Percentiles rank a stretch among this genome's conserved stretches.
These are phyloP conservation scores for Pythium aquatile DNA, from an alignment of 352 stramenopile species.

Conservation along the genomic window DNA sequence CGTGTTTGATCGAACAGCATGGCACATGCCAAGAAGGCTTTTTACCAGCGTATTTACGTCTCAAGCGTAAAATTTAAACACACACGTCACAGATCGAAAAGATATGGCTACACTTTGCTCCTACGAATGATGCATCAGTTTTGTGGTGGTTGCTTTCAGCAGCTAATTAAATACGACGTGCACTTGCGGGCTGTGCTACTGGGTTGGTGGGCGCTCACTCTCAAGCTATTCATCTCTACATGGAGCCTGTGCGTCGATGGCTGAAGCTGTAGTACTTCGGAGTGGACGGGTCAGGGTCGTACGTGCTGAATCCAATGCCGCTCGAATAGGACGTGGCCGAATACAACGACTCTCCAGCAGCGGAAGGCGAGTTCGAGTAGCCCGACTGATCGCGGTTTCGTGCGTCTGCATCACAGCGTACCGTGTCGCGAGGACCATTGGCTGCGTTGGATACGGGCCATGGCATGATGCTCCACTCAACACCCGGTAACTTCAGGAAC, in stretches of 20 bases:
- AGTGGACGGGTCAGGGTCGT: slow-evolving; percentile 13
- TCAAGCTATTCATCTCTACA: slow-evolving; percentile 29
- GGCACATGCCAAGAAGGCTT: not conserved
- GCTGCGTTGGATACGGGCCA: slow-evolving; percentile 24
- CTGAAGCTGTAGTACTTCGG: slow-evolving; percentile 35
- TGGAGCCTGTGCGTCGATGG: slow-evolving; percentile 50
- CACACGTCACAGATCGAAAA: slow-evolving; percentile 21
- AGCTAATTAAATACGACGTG: not conserved
- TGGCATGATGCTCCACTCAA: slow-evolving; percentile 71
- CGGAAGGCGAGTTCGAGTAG: slow-evolving; percentile 2
- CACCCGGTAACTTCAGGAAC: slow-evolving; percentile 64
- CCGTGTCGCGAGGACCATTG: not conserved
- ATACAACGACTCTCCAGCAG: not conserved
- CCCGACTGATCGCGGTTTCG: not conserved
- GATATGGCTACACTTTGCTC: slow-evolving; percentile 11
- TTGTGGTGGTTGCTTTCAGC: too few relatives aligned
- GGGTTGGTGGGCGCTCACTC: not conserved
- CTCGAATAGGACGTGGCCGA: slow-evolving; percentile 32
- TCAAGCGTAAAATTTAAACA: not conserved
- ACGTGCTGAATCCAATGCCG: not conserved
- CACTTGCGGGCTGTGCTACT: not conserved
- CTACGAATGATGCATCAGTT: too few relatives aligned
- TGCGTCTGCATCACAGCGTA: not conserved
- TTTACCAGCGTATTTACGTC: slow-evolving; percentile 24
- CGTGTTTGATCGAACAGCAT: slow-evolving; percentile 8